Base-by-base conservation (phyloP, 2,329 filamentous ascomycete genomes). In the Aspergillus sp. region DNA sequence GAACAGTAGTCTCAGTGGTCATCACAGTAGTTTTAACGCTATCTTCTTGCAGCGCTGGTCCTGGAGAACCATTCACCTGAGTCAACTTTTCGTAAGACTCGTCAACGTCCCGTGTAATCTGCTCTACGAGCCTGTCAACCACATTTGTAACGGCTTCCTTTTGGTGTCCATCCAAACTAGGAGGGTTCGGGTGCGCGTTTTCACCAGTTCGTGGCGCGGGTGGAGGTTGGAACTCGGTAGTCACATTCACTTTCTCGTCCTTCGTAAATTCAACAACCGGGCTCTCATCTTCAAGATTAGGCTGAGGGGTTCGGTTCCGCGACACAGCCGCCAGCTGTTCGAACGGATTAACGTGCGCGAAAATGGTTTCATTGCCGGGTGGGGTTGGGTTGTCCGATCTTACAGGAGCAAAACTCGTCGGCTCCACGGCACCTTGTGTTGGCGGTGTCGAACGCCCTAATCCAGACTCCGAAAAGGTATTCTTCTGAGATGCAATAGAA, bases 281-380 rank as follows among this genome's bases (percentile, higher is more conserved):
- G 76, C 78, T 65, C 71, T 73, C 64, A 66, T 73, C 68, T 73
- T 78, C 72, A 54, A 72, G 67, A 50, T 72, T 70, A 34, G 70
- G 69, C 65, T 81, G 81, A n/a, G 83, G 80, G 24, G 82, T 82
- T 54, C 77, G 78, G 61, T 84, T 85, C 52, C 83, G 82, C 39
- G 86, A 89, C 3, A 86, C 86, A 44, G 86, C 85, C 57, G 86
- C 83, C 60, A 90, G 77, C 67, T 88, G 82, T 57, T 90, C 87
- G 66, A 90, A 90, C 1, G 88, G 88, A 66, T 90, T 90, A 66
- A 86, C 81, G 73, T 90, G 89, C 27, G 82, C 89, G 71, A 90
- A 90, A 54, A 87, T 79, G 53, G 81, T 71, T 63, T 72, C 73
- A 63, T 68, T 72, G 46, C 49, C 58, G 11, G 75, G 73, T 7